Base-by-base conservation (phyloP, 2,329 filamentous ascomycete genomes). In the Alternaria alternata region DNA sequence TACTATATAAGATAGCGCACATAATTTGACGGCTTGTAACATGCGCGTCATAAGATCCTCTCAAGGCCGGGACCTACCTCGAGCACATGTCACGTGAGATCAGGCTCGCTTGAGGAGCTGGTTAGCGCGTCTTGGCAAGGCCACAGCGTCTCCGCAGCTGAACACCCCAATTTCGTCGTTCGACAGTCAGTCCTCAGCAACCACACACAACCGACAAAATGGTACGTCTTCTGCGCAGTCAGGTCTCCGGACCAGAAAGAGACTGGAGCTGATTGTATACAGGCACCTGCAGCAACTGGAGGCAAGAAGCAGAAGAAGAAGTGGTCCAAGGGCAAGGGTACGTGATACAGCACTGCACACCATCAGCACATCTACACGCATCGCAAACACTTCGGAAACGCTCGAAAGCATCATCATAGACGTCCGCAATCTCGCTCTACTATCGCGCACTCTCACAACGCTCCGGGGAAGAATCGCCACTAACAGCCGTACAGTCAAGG, bases 241-340 rank as follows among this genome's bases (percentile, higher is more conserved):
- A 26, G 22, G 7, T 30, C 1, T 20, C 14, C 11, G 14, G 30
- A 32, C 7, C 14, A 14, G 39, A n/a, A 34, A 36, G 38, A 34
- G 46, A 20, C 41, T 54, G 57, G 39, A 24, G 55, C 62, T 68
- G 57, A 68, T 44, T 43, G 24, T 61, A 39, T 9, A 22, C 39
- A 68, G 66, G 66, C 84, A 78, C 83, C 83, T 75, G 83, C 83
- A 82, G 83, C 83, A 79, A 84, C 88, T 78, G 88, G 88, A 80
- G 89, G 86, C 78, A 91, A 91, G 87, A 91, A 91, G 85, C 88
- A 90, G 83, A 91, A 91, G 89, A 91, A 91, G 88, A 91, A 91
- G 88, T 91, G 89, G 89, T 87, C 85, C 63, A 88, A 88, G 85
- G 83, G 83, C 79, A 85, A 85, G 81, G 83, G 83, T 85, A 81